Base-by-base conservation (phyloP, 2,329 filamentous ascomycete species). In the Karstenula rhodostoma region DNA sequence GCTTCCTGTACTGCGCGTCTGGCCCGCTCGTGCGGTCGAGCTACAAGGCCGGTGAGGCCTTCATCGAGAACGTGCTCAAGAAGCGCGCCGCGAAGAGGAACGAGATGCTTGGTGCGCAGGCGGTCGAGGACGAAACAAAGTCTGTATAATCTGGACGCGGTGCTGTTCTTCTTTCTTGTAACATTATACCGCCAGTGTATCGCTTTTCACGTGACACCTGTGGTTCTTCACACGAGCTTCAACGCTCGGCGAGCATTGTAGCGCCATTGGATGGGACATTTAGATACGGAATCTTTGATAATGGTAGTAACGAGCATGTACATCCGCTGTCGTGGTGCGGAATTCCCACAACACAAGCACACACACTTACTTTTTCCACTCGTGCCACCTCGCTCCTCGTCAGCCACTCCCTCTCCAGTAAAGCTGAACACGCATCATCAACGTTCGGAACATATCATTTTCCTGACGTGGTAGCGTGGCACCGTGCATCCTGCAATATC, bases 31-130 rank as follows among this genome's bases (percentile, higher is more conserved):
- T 99, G 25, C 87, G 95, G 61, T 97, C 93, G 68, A 96, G 92
- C 49, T 99, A 99, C 83, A 99, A 99, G 84, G 95, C 95, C 2
- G 95, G 95, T 40, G 95, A 99, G 82, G 93, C 93, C 1, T 99
- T 99, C 76, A 99, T 99, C 69, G 95, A 99, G 84, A 99, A 99
- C 71, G 94, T 99, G 22, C 82, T 99, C 61, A 91, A 92, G 80
- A 96, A 96, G 87, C 85, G 93, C 53, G 85, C 77, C 37, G 78
- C 73, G 62, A 74, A 68, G 57, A 46, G 64, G 56, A 67, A 65
- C 33, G 65, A 67, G 53, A 17, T 68, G n/a, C 56, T 62, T n/a
- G 64, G 61, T 9, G 63, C 63, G 7, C 53, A 59, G 44, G 57
- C 53, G 29, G 57, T 66, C 5, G 59, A 65, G 32, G 61, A 61